Percentiles rank a stretch among this genome's conserved stretches.
These are phyloP conservation scores for Pilaira anomala DNA, from an alignment of 192 early-diverging fungal genomes.

Conservation along the genomic window DNA sequence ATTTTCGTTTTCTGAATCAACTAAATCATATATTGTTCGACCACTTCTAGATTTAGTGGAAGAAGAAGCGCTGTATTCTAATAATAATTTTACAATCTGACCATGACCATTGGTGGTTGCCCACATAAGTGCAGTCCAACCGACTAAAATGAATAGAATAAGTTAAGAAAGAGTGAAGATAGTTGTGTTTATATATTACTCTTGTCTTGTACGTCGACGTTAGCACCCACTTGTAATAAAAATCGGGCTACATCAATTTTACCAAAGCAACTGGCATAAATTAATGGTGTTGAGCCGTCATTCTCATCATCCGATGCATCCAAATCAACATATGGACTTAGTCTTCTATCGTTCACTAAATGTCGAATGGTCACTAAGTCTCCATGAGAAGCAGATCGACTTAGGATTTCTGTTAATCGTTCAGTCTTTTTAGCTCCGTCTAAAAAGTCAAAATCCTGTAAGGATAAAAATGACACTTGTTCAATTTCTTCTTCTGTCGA, in stretches of 20 bases:
- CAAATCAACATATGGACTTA: constrained; percentile 58
- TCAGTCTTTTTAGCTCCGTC: not conserved
- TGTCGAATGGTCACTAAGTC: constrained; percentile 5
- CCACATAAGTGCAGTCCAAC: constrained; percentile 92
- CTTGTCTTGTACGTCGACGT: constrained; percentile 75
- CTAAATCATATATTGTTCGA: constrained; percentile 72
- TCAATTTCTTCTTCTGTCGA: not conserved
- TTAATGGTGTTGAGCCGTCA: constrained; percentile 75
- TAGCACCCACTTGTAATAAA: constrained; percentile 70
- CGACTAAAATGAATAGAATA: constrained; percentile 41
- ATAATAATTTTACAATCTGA: constrained; percentile 65
- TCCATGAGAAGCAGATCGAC: constrained; percentile 11
- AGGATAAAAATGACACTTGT: not conserved
- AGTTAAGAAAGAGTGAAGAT: constrained; percentile 12
- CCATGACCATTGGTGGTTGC: constrained; percentile 80
- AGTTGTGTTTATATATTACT: constrained; percentile 48
- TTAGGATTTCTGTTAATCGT: constrained; percentile 9
- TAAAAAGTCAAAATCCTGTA: not conserved
- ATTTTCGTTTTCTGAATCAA: constrained; percentile 50
- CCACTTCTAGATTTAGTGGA: constrained; percentile 66
- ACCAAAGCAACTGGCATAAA: constrained; percentile 88
- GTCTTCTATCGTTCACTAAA: not conserved
- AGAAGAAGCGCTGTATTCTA: constrained; percentile 77
- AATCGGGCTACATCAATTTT: constrained; percentile 65
- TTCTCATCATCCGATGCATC: constrained; percentile 75